These are phyloP conservation scores for Crithidia bombi DNA, from an alignment of 208 protist genomes.

Conservation along the genomic window DNA sequence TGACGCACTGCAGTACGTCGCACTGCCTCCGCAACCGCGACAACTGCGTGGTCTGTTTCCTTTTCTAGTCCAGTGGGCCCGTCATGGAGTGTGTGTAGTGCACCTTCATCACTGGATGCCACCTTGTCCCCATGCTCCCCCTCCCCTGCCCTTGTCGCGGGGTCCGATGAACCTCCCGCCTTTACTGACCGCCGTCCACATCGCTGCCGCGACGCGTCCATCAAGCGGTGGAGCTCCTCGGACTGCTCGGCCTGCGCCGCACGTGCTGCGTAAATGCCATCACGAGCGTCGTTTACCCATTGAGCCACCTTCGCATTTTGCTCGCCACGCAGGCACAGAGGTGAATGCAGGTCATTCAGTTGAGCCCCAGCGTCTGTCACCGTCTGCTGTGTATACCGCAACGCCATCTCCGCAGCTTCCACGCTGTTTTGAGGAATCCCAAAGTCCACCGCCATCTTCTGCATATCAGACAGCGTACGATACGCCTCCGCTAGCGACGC, in stretches of 20 bases:
- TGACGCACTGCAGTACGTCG: neutral
- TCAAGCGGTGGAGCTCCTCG: neutral
- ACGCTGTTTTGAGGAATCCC: slow-evolving; percentile 25
- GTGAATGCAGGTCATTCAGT: no score
- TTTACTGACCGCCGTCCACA: neutral
- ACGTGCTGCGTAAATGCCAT: slow-evolving; percentile 1
- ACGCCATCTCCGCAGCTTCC: slow-evolving; percentile 15
- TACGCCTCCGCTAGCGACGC: neutral
- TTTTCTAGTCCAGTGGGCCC: no score
- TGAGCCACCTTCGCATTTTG: neutral
- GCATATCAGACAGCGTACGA: slow-evolving; percentile 7
- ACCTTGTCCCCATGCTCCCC: neutral
- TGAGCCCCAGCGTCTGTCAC: neutral
- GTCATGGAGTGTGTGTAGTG: no score
- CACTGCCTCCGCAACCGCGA: no score
- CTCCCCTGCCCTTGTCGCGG: neutral
- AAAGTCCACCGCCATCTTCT: slow-evolving; percentile 31
- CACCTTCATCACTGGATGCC: no score
- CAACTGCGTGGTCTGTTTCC: no score
- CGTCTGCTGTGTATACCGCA: neutral
- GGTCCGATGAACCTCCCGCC: neutral
- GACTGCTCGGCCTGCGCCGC: neutral
- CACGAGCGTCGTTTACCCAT: neutral
- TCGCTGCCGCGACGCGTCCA: neutral
- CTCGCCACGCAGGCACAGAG: neutral